phyloP scores from a whole-genome alignment of 805 yeast species.

The Starmera dryadoides region DNA sequence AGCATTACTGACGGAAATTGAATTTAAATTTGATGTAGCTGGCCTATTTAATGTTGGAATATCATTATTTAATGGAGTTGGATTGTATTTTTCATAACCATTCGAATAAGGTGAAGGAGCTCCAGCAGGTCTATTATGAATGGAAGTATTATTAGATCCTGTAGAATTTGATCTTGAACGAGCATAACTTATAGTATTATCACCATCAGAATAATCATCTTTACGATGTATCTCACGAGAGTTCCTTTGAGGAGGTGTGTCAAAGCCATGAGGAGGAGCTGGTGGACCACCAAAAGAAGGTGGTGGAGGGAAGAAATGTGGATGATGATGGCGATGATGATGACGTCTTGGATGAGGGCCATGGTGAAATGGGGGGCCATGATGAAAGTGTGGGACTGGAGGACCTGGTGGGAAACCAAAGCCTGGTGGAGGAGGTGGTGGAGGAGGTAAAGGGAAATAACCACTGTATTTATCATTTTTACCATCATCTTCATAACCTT shows the following conservation, averaged over 20 bases:
- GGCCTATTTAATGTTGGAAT: too few species aligned
- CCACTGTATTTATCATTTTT: background rate
- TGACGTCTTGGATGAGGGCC: constrained; percentile 1
- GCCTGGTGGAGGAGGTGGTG: constrained; percentile 10
- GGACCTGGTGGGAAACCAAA: background rate
- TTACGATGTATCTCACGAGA: too few species aligned
- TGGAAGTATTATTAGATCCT: too few species aligned
- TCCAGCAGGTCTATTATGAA: too few species aligned
- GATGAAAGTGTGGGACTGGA: background rate
- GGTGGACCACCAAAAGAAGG: constrained; percentile 5
- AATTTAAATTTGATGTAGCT: constrained; percentile 2
- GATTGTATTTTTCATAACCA: too few species aligned
- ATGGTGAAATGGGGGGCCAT: background rate
- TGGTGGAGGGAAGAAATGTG: background rate
- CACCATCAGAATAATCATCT: too few species aligned
- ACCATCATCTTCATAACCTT: background rate
- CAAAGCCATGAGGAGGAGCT: constrained; percentile 1
- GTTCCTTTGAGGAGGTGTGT: too few species aligned
- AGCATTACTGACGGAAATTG: constrained; percentile 19
- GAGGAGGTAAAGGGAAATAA: constrained; percentile 2
- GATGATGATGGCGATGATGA: constrained; percentile 2
- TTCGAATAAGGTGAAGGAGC: too few species aligned
- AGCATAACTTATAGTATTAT: too few species aligned
- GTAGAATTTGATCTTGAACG: too few species aligned
- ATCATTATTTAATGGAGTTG: background rate